A percentile compares a stretch with the other conserved stretches of the same genome.
Conservation (phyloP, 371 early-diverging fungal genomes). For the Mucor saturninus region DNA sequence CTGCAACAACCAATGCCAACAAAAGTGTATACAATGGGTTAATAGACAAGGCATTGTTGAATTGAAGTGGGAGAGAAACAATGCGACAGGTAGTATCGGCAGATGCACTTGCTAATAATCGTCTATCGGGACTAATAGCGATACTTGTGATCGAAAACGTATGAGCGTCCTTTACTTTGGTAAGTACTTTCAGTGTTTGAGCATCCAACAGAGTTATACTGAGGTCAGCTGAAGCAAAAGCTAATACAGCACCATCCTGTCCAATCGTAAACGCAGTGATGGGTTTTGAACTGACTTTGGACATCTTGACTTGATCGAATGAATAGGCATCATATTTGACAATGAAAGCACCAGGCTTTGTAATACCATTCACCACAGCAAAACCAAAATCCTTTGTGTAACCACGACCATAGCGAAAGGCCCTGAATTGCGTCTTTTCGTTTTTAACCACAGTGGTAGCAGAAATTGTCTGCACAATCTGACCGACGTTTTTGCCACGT, state of each 20-base stretch:
- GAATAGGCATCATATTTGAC: conserved; percentile 46
- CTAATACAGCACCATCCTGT: conserved; percentile 60
- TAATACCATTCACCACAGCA: conserved; percentile 39
- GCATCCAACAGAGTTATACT: conserved; percentile 60
- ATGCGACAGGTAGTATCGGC: conserved; percentile 69
- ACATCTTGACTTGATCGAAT: conserved; percentile 29
- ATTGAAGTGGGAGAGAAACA: conserved; percentile 59
- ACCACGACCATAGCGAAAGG: conserved; percentile 59
- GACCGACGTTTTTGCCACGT: conserved; percentile 55
- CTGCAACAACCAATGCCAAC: conserved; percentile 36
- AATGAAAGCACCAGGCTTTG: conserved; percentile 36
- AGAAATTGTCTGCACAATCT: conserved; percentile 60
- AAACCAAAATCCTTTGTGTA: conserved; percentile 47
- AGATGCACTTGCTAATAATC: conserved; percentile 66
- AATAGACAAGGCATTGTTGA: conserved; percentile 31
- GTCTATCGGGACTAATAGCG: conserved; percentile 63
- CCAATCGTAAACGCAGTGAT: conserved; percentile 54
- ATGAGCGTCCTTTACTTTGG: conserved; percentile 63
- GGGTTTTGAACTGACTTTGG: conserved; percentile 38
- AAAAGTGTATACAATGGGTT: conserved; percentile 46
- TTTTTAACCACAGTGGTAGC: conserved; percentile 55
- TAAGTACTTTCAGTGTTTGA: conserved; percentile 49
- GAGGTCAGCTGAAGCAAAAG: conserved; percentile 63
- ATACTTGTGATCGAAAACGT: conserved; percentile 68
- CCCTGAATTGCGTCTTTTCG: conserved; percentile 51